Base-by-base conservation (phyloP, 2,329 filamentous ascomycete species). In the Penicillium italicum region DNA sequence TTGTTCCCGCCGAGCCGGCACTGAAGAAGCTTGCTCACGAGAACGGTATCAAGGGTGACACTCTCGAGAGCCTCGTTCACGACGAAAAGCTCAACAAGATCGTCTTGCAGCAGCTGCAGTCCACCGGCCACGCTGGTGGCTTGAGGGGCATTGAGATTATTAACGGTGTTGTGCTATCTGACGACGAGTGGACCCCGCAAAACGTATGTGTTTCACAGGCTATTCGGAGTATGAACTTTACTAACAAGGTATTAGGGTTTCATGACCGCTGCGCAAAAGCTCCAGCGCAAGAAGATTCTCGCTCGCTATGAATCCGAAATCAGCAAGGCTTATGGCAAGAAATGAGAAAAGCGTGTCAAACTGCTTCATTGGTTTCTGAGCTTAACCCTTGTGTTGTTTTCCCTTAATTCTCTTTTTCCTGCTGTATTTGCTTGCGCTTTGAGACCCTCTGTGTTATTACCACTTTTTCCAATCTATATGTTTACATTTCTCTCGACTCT, bases 241-340 rank as follows among this genome's bases (percentile, higher is more conserved):
- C 61, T 69, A 65, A 66, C 74, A 74, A 31, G 2, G 48, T 31
- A 6, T 51, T 62, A 88, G 86, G 79, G 80, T 54, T 79, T 85
- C 54, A 82, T 86, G 53, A 89, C 86, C 45, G 85, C 86, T 11
- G 87, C 87, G 3, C 86, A 89, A 73, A 90, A 90, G 69, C 78
- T 90, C 47, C 87, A 89, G 76, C 82, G 86, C 65, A 87, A 83
- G 76, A 83, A 81, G 65, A 87, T 90, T 57, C 72, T 87, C 48
- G 73, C 79, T 38, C 83, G 81, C 65, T 88, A 82, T 75, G 74
- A 83, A 73, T 80, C 80, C 60, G 80, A 88, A 54, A 82, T 90
- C 37, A 77, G 82, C 62, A 77, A 76, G 64, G 85, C 85, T 1
- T 88, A 88, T 62, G 77, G 77, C 57, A 76, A 76, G 67, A 72